Evolutionary conservation across 495 filamentous ascomycete species (phyloP).

Genomic region (Rostrohypoxylon terebratum): DNA sequence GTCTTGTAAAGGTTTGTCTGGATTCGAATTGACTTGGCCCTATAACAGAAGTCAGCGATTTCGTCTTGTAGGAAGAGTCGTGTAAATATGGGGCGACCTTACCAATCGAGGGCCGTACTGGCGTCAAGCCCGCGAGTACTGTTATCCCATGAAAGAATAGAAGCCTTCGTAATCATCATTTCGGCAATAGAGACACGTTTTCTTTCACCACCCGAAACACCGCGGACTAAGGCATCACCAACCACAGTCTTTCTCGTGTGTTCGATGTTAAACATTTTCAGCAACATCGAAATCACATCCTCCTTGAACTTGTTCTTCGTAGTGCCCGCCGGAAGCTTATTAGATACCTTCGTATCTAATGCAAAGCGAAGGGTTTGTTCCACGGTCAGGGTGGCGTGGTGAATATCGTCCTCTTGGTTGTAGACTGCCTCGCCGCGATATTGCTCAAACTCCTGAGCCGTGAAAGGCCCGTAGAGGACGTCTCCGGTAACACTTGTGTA

Average conservation of each 20-base stretch:
- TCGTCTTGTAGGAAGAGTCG: background rate
- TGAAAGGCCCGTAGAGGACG: constrained; percentile 82
- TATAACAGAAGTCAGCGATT: background rate
- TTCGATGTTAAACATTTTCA: constrained; percentile 90
- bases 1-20: constrained; percentile 83
- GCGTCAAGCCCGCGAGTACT: constrained; percentile 85
- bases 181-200: constrained; percentile 82
- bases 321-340: constrained; percentile 74
- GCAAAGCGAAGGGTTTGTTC: constrained; percentile 87
- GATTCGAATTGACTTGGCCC: constrained; percentile 74
- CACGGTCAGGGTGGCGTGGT: constrained; percentile 84
- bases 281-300: constrained; percentile 73
- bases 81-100: constrained; percentile 33
- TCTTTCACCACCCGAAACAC: constrained; percentile 86
- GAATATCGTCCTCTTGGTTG: constrained; percentile 85
- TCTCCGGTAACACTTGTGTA: constrained; percentile 82
- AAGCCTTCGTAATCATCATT: constrained; percentile 77
- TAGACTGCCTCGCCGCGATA: constrained; percentile 89
- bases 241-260: constrained; percentile 85
- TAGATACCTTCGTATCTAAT: constrained; percentile 81
- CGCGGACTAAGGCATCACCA: constrained; percentile 82
- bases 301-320: constrained; percentile 76
- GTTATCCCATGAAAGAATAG: constrained; percentile 85
- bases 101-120: constrained; percentile 79
- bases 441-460: constrained; percentile 65